phyloP scores from a whole-genome alignment of 2,329 filamentous ascomycete genomes.

The Trichophyton rubrum region DNA sequence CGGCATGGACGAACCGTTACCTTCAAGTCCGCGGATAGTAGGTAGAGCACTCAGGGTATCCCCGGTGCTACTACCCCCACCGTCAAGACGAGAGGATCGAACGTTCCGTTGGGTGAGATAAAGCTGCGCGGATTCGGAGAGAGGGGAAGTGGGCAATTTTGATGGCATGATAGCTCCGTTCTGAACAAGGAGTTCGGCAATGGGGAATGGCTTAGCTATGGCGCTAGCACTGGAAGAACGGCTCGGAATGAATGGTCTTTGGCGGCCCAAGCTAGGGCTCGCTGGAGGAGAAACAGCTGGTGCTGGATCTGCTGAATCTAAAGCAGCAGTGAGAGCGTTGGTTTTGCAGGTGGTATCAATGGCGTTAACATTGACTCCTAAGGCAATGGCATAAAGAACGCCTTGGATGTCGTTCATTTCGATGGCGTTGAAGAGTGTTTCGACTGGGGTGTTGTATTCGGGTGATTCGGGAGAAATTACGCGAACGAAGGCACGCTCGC shows the following conservation, averaged over 20 bases:
- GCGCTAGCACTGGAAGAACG: constrained; percentile 23
- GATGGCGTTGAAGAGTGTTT: constrained; percentile 79
- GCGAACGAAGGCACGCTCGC: constrained; percentile 69
- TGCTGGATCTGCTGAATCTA: constrained; percentile 85
- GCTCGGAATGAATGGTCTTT: constrained; percentile 26
- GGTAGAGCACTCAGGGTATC: constrained; percentile 55
- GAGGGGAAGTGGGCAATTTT: constrained; percentile 64
- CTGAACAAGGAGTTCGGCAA: constrained; percentile 83
- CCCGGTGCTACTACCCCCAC: constrained; percentile 16
- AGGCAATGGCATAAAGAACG: constrained; percentile 77
- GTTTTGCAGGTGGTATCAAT: constrained; percentile 77
- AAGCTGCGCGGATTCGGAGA: constrained; percentile 64
- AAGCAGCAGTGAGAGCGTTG: constrained; percentile 77
- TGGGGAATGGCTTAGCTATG: constrained; percentile 58
- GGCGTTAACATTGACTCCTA: constrained; percentile 76
- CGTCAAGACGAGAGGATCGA: constrained; percentile 26
- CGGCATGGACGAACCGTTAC: constrained; percentile 14
- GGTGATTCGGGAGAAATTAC: constrained; percentile 59
- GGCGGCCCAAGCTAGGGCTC: constrained; percentile 8
- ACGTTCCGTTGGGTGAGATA: constrained; percentile 68
- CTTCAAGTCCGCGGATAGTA: constrained; percentile 31
- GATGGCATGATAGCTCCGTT: constrained; percentile 82
- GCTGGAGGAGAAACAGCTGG: constrained; percentile 39
- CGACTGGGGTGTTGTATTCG: constrained; percentile 65
- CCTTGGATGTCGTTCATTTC: constrained; percentile 94